Base-by-base conservation (phyloP, 805 yeast species). In the Kluyveromyces dobzhanskii region DNA sequence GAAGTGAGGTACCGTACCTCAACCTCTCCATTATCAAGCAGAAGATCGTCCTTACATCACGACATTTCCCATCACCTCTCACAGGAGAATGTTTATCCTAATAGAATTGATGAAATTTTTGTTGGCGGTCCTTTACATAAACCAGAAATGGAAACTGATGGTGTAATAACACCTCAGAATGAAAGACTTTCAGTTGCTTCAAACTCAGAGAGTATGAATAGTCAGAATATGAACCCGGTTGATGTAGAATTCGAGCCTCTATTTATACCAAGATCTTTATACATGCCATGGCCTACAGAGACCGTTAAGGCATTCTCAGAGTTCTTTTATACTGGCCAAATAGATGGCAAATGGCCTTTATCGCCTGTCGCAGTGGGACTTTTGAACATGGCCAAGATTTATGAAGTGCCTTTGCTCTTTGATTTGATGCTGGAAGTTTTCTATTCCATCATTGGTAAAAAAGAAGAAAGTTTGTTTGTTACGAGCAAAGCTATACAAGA, bases 261-360 rank as follows among this genome's bases (percentile, higher is more conserved):
- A 26, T 64, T 75, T 40, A 68, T 80, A 27, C 92, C 94, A 12
- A 66, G 94, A 44, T 69, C 76, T 13, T 54, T 84, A 19, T 82
- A 78, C 47, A 55, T 84, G 45, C 92, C 94, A 3, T 80, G 78
- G 60, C 56, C 77, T 2, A 75, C 80, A 1, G 54, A 63, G 1
- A 73, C 85, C 0, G 74, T 81, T 12, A 69, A 69, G 40, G 86
- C 86, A 2, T 72, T 82, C 46, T 65, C 79, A 19, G 92, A 83
- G 52, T 84, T 76, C 54, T 65, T 84, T 40, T 81, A 79, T 50
- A 83, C 88, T 4, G 94, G 92, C 1, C 87, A 82, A 56, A 74
- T 84, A 17, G 85, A 85, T 18, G 75, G 79, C 38, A 78, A 73
- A 48, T 82, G 90, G 90, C 59, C 69, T n/a, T 59, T 83, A 29